These are phyloP conservation scores for Knufia fluminis DNA, from an alignment of 2,329 filamentous ascomycete genomes.

Conservation along the genomic window DNA sequence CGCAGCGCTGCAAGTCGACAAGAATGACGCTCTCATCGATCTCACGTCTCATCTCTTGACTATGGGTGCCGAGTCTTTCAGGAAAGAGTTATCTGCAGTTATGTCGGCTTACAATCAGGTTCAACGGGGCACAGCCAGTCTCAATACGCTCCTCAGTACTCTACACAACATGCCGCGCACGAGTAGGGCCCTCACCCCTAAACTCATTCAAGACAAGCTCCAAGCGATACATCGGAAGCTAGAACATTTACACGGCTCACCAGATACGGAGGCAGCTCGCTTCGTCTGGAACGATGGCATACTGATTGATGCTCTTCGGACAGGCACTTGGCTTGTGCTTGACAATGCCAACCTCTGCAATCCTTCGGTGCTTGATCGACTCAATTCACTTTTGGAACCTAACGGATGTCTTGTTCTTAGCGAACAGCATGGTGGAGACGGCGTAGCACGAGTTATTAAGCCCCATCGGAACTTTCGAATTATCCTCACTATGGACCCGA, in stretches of 20 bases:
- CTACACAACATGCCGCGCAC: neutral
- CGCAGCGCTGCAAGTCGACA: constrained; percentile 48
- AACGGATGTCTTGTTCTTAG: constrained; percentile 84
- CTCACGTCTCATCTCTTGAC: neutral
- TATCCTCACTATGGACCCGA: constrained; percentile 86
- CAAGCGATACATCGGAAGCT: neutral
- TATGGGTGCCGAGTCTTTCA: neutral
- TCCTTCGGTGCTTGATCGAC: constrained; percentile 81
- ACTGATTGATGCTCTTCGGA: constrained; percentile 74
- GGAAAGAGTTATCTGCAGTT: neutral
- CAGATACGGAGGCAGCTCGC: neutral
- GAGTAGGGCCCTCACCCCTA: neutral
- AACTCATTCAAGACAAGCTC: neutral
- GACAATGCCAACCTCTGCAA: constrained; percentile 98
- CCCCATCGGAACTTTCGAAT: constrained; percentile 84
- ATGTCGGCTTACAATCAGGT: neutral
- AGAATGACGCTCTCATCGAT: constrained; percentile 45
- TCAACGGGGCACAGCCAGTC: neutral
- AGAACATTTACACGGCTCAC: neutral
- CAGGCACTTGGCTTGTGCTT: constrained; percentile 84
- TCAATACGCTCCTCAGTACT: neutral
- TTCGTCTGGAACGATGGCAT: constrained; percentile 97
- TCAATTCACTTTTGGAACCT: constrained; percentile 90
- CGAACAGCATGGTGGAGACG: constrained; percentile 77
- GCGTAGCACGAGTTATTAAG: constrained; percentile 61